A percentile compares a stretch with the other conserved stretches of the same genome.
These are phyloP conservation scores for Emericellopsis atlantica DNA, from an alignment of 2,329 filamentous ascomycete genomes.

Conservation along the genomic window DNA sequence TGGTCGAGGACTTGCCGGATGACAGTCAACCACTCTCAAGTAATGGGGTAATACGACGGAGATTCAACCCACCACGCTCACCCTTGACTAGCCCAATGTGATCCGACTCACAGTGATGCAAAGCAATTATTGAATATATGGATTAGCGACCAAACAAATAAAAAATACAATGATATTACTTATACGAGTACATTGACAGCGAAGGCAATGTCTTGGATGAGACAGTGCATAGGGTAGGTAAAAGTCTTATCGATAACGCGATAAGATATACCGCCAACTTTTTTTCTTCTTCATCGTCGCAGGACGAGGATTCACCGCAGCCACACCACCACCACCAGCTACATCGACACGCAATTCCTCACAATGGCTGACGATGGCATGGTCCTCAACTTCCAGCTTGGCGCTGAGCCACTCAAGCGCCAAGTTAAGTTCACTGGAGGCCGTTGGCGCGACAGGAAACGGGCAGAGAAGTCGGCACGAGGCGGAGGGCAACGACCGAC, in stretches of 20 bases:
- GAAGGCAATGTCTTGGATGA: no score
- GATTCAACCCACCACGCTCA: no score
- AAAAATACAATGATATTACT: no score
- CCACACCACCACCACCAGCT: not conserved
- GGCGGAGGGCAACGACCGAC: conserved; percentile 6
- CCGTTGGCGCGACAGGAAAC: conserved; percentile 81
- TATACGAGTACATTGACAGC: no score
- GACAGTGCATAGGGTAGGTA: no score
- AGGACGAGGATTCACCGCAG: not conserved
- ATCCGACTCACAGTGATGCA: no score
- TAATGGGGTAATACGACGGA: no score
- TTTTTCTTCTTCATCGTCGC: not conserved
- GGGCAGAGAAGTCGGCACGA: conserved; percentile 34
- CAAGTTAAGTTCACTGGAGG: conserved; percentile 67
- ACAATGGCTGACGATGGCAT: conserved; percentile 90
- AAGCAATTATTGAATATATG: no score
- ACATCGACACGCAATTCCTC: not conserved
- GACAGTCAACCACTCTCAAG: no score
- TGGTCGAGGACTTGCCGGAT: no score
- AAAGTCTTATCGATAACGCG: not conserved
- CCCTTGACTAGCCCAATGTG: no score
- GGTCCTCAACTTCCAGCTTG: conserved; percentile 81
- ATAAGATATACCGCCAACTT: conserved; percentile 1
- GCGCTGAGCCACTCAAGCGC: conserved; percentile 50
- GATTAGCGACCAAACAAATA: no score